Conservation (phyloP, 1,284 basidiomycete genomes). For the Agaricales sp. region DNA sequence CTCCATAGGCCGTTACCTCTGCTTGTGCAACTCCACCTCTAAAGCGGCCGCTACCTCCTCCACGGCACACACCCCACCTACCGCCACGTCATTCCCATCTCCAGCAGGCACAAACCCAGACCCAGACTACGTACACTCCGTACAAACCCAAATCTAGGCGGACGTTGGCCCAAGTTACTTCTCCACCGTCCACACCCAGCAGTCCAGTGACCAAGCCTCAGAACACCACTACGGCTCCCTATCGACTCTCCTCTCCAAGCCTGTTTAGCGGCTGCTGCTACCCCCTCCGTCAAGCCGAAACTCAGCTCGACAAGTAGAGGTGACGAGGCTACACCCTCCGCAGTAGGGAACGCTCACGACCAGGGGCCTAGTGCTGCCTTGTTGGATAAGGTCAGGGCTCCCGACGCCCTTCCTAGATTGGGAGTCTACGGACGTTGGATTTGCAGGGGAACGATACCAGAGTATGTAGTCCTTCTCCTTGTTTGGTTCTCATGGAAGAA, state of each 20-base stretch:
- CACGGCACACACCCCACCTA: conserved; percentile 12
- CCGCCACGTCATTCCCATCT: conserved; percentile 23
- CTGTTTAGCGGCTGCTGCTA: neutral
- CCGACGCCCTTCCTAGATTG: conserved; percentile 78
- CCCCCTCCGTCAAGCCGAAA: no score
- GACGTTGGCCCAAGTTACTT: conserved; percentile 47
- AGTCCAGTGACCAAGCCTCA: no score
- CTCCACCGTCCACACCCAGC: conserved; percentile 20
- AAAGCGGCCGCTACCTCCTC: conserved; percentile 11
- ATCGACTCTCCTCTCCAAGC: neutral
- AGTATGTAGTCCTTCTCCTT: no score
- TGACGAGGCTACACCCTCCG: conserved; percentile 4
- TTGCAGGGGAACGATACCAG: conserved; percentile 86
- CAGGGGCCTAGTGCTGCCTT: conserved; percentile 60
- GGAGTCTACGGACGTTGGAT: conserved; percentile 82
- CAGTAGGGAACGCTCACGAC: neutral
- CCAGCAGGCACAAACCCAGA: conserved; percentile 21
- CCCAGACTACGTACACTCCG: conserved; percentile 69
- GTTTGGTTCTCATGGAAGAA: no score
- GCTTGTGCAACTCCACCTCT: no score
- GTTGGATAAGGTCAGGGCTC: conserved; percentile 69
- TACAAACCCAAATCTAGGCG: conserved; percentile 53
- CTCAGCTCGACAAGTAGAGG: neutral
- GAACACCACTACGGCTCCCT: no score
- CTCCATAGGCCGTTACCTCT: no score